Conservation (phyloP, 805 yeast genomes). For the Naumovozyma baii region DNA sequence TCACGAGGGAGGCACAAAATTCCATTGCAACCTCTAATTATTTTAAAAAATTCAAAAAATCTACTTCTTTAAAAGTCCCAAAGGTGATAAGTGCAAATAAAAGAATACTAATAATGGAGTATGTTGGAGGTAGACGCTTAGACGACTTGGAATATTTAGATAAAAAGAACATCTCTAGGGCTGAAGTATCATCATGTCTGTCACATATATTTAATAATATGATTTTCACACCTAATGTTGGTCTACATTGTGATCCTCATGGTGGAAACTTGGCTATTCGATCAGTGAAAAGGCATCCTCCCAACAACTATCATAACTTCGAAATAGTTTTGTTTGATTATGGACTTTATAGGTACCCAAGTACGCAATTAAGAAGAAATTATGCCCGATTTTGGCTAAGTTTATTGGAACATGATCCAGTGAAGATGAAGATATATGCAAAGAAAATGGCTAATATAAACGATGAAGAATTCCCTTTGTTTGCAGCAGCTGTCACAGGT, state of each 20-base stretch:
- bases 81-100: conserved; percentile 52
- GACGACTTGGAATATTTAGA: conserved; percentile 65
- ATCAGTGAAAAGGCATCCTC: conserved; percentile 22
- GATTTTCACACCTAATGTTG: conserved; percentile 89
- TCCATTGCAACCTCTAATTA: conserved; percentile 60
- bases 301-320: conserved; percentile 53
- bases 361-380: conserved; percentile 62
- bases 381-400: conserved; percentile 93
- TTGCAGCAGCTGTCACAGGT: conserved; percentile 93
- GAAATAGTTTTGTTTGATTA: conserved; percentile 91
- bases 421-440: conserved; percentile 64
- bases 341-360: conserved; percentile 82
- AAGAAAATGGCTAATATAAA: conserved; percentile 65
- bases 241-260: conserved; percentile 96
- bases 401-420: conserved; percentile 58
- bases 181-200: conserved; percentile 74
- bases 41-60: conserved; percentile 42
- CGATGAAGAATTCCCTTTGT: conserved; percentile 70
- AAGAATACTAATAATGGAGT: conserved; percentile 83
- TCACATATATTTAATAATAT: conserved; percentile 87
- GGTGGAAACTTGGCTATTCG: conserved; percentile 92
- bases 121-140: conserved; percentile 67
- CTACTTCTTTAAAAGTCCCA: conserved; percentile 78
- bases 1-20: conserved; percentile 76
- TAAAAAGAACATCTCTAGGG: conserved; percentile 53